Conservation (phyloP, 164 flowering plant species). For the Warburgia ugandensis region DNA sequence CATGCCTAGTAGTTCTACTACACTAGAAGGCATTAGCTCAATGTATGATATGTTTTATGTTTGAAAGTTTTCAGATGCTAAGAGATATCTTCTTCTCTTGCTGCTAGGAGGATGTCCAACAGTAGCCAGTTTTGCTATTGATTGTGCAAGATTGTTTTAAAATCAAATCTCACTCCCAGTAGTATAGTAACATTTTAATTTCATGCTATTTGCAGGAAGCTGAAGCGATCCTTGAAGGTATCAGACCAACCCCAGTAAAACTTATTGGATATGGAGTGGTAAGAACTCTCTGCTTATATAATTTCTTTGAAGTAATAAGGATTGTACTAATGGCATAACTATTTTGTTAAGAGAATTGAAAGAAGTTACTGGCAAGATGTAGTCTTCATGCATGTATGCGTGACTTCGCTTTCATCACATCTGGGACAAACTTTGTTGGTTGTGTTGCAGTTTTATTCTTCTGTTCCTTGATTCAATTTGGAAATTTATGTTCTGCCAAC, state of each 20-base stretch:
- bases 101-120: neutral
- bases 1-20: too few relatives aligned
- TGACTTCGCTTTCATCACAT: too few relatives aligned
- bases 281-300: slow-evolving; percentile 21
- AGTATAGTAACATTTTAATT: slow-evolving; percentile 6
- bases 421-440: too few relatives aligned
- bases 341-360: neutral
- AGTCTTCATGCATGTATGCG: too few relatives aligned
- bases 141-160: neutral
- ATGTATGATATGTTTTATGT: neutral
- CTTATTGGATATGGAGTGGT: slow-evolving; percentile 65
- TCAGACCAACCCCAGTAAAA: slow-evolving; percentile 65
- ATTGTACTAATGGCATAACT: neutral
- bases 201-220: slow-evolving; percentile 61
- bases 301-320: neutral
- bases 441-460: too few relatives aligned
- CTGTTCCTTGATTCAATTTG: too few relatives aligned
- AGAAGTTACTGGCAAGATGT: too few relatives aligned
- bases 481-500: too few relatives aligned
- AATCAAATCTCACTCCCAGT: neutral
- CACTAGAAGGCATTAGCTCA: too few relatives aligned
- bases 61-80: neutral
- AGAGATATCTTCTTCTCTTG: neutral
- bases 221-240: slow-evolving; percentile 82
- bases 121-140: neutral